Base-by-base conservation (phyloP, 257 asterid species). In the Solanum gracilifrons region DNA sequence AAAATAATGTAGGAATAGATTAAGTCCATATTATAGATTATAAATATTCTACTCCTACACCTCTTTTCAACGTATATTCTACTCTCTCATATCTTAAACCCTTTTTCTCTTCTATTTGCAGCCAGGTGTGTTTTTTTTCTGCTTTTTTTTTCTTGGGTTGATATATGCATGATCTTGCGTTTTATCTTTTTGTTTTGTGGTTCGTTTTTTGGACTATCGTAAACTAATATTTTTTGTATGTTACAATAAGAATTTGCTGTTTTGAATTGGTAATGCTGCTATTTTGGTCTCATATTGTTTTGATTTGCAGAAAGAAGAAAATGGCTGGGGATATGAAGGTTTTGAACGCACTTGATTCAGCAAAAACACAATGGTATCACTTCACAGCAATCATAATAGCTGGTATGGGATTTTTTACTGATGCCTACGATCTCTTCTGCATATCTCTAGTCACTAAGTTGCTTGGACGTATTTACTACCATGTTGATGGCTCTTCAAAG, bases 391-490 rank as follows among this genome's bases (percentile, higher is more conserved):
- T 94, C 66, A 88, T 94, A 55, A 88, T 94, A 31, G 94, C 96
- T 71, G 96, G 96, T 2, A 94, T 94, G 96, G 96, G 96, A 0
- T 94, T 94, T 79, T 94, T 94, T 92, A 92, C 96, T 94, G 96
- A 92, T 82, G 94, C 96, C 3, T 94, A 93, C 20, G 96, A 94
- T 80, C 95, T 72, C 8, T 94, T 94, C 87, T 92, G 95, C 87
- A 92, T 94, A 36, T 94, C 96, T 2, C 92, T 94, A 7, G 96
- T 94, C 88, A 94, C 96, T 4, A 94, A 94, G 72, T 82, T 94
- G 91, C 92, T 94, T 27, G 96, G 96, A 83, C 93, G 96, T 16
- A 92, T 93, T 35, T 93, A 93, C 86, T 93, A 93, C 88, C 93
- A 91, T 36, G 89, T 60, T 2, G 91, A 87, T 6, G 94, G 96